Evolutionary conservation across 768 basidiomycete genomes (phyloP).

Genomic region (Pulveroboletus ravenelii): DNA sequence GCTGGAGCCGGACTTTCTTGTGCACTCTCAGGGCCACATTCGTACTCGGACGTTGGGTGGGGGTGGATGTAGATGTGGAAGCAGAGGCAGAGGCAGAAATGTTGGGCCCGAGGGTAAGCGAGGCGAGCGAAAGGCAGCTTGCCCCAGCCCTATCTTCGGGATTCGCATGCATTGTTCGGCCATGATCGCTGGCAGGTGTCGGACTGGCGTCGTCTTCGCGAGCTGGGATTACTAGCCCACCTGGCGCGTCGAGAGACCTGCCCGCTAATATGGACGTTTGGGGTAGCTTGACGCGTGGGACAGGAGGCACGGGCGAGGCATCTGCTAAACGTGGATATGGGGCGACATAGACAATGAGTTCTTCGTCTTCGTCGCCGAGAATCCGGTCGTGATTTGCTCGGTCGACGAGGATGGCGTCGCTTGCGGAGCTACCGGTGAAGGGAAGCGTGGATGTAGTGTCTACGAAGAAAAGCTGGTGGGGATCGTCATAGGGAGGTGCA

Average conservation of each 20-base stretch:
- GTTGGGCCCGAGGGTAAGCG: conserved; percentile 16
- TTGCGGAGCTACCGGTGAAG: conserved; percentile 1
- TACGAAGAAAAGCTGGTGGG: conserved; percentile 30
- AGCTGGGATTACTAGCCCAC: conserved; percentile 3
- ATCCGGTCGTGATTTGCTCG: conserved; percentile 11
- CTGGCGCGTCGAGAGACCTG: not conserved
- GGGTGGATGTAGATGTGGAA: not conserved
- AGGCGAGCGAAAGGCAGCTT: conserved; percentile 25
- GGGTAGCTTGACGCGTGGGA: conserved; percentile 16
- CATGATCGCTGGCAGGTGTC: not conserved
- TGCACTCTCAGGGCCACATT: conserved; percentile 26
- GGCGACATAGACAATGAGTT: conserved; percentile 73
- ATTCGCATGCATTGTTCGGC: too few species aligned
- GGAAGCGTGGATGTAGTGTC: conserved; percentile 36
- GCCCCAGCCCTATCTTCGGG: not conserved
- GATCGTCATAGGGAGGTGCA: not conserved
- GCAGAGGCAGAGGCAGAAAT: conserved; percentile 3
- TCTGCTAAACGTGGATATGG: conserved; percentile 53
- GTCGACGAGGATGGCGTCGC: conserved; percentile 24
- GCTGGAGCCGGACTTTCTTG: conserved; percentile 7
- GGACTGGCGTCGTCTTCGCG: conserved; percentile 7
- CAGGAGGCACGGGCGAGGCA: conserved; percentile 10
- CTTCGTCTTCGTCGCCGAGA: conserved; percentile 30
- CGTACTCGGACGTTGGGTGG: conserved; percentile 17
- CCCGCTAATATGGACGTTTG: conserved; percentile 27